Evolutionary conservation across 306 rosid species (phyloP).

Genomic region (Cicer bijugum): DNA sequence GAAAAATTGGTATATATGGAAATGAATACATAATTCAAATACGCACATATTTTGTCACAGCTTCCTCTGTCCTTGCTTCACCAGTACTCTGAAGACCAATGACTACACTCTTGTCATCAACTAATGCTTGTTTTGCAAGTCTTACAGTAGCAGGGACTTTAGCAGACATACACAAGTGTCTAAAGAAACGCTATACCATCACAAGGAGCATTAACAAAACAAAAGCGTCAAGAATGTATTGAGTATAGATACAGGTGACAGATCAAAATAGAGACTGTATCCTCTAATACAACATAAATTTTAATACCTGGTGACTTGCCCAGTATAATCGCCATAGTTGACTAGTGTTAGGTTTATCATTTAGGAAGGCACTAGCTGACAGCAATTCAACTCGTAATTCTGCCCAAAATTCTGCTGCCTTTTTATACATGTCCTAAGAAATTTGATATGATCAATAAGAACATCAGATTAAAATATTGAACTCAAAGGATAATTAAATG

Average conservation of each 20-base stretch:
- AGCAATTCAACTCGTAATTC: slow-evolving; percentile 82
- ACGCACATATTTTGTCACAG: slow-evolving; percentile 95
- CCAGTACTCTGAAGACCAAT: slow-evolving; percentile 99
- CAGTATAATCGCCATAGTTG: slow-evolving; percentile 95
- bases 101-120: slow-evolving; percentile 82
- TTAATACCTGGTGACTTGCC: slow-evolving; percentile 97
- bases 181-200: slow-evolving; percentile 89
- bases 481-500: slow-evolving; percentile 10
- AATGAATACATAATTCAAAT: slow-evolving; percentile 40
- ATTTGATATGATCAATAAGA: slow-evolving; percentile 28
- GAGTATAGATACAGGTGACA: background rate
- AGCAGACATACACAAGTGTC: slow-evolving; percentile 98
- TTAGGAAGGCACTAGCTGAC: slow-evolving; percentile 69
- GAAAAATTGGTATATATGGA: slow-evolving; percentile 35
- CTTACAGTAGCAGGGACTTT: slow-evolving; percentile 96
- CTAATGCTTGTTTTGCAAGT: slow-evolving; percentile 84
- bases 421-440: slow-evolving; percentile 79
- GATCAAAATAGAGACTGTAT: slow-evolving; percentile 21
- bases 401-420: slow-evolving; percentile 96
- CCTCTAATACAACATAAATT: slow-evolving; percentile 3
- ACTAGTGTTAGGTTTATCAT: slow-evolving; percentile 80
- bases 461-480: slow-evolving; percentile 24
- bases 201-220: slow-evolving; percentile 43
- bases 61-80: slow-evolving; percentile 99
- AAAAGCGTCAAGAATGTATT: slow-evolving; percentile 27